A percentile compares a stretch with the other conserved stretches of the same genome.
Evolutionary conservation across 805 yeast species (phyloP).

Genomic region (Candida broadrunensis): DNA sequence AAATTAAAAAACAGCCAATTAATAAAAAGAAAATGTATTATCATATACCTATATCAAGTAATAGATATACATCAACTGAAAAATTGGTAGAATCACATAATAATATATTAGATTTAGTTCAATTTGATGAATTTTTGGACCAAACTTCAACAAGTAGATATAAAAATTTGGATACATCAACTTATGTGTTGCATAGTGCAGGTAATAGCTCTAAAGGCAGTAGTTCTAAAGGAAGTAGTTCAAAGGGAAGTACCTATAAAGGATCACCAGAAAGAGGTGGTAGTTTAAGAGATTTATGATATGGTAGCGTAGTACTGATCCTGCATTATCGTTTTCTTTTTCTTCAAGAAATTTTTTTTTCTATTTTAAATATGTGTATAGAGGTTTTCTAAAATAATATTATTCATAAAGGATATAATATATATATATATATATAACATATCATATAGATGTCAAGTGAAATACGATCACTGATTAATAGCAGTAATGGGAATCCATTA

Average conservation of each 20-base stretch:
- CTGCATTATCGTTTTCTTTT: too few species aligned
- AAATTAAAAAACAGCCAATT: neutral
- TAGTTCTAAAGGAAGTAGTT: slow-evolving; percentile 7
- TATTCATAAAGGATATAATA: too few species aligned
- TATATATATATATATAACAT: too few species aligned
- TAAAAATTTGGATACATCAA: slow-evolving; percentile 21
- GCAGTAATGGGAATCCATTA: neutral
- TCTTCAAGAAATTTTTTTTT: too few species aligned
- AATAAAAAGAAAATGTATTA: slow-evolving; percentile 9
- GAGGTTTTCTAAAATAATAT: too few species aligned
- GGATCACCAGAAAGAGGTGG: too few species aligned
- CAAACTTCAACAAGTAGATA: slow-evolving; percentile 14
- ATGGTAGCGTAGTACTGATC: too few species aligned
- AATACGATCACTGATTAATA: neutral
- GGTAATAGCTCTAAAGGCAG: slow-evolving; percentile 7
- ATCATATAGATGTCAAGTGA: neutral
- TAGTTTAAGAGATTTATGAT: too few species aligned
- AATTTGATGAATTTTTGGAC: slow-evolving; percentile 15
- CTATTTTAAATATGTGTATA: too few species aligned
- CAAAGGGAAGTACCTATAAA: neutral
- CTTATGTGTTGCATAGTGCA: slow-evolving; percentile 13
- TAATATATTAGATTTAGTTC: slow-evolving; percentile 19
- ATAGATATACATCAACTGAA: slow-evolving; percentile 12
- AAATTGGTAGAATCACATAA: slow-evolving; percentile 17
- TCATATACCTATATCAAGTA: slow-evolving; percentile 18